These are phyloP conservation scores for Rosa chinensis DNA, from an alignment of 306 rosid species.

Conservation along the genomic window DNA sequence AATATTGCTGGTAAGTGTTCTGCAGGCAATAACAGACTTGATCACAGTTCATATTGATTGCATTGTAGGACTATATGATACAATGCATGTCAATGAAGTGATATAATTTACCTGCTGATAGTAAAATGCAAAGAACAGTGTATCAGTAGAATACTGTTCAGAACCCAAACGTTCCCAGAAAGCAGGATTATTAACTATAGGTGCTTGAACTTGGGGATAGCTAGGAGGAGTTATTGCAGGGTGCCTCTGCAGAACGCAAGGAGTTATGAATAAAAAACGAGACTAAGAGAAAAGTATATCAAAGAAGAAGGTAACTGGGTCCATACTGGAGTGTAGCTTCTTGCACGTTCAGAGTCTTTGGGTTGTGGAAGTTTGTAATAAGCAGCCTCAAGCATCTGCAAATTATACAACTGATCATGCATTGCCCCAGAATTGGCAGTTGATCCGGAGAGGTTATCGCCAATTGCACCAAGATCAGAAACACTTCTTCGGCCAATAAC, in stretches of 20 bases:
- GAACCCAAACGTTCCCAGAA: slow-evolving; percentile 89
- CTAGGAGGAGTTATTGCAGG: slow-evolving; percentile 75
- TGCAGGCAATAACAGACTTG: slow-evolving; percentile 38
- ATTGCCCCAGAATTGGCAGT: slow-evolving; percentile 57
- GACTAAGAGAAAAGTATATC: slow-evolving; percentile 5
- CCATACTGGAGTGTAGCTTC: slow-evolving; percentile 77
- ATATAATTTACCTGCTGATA: slow-evolving; percentile 73
- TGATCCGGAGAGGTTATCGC: slow-evolving; percentile 66
- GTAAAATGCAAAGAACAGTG: slow-evolving; percentile 90
- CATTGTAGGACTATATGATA: neutral
- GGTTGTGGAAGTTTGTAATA: slow-evolving; percentile 76
- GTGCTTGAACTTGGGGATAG: slow-evolving; percentile 96
- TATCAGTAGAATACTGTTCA: slow-evolving; percentile 70
- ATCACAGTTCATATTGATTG: slow-evolving; percentile 20
- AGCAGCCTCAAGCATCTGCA: slow-evolving; percentile 93
- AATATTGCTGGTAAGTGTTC: slow-evolving; percentile 93
- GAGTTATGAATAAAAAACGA: slow-evolving; percentile 12
- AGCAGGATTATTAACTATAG: slow-evolving; percentile 87
- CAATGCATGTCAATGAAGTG: slow-evolving; percentile 6
- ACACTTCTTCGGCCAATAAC: slow-evolving; percentile 96
- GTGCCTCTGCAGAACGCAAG: slow-evolving; percentile 58
- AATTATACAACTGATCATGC: slow-evolving; percentile 70
- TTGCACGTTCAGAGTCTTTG: slow-evolving; percentile 92
- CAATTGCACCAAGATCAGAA: slow-evolving; percentile 87
- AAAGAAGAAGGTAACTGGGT: slow-evolving; percentile 15